Base-by-base conservation (phyloP, 1,139 yeast species). In the Scheffersomyces illinoinensis region DNA sequence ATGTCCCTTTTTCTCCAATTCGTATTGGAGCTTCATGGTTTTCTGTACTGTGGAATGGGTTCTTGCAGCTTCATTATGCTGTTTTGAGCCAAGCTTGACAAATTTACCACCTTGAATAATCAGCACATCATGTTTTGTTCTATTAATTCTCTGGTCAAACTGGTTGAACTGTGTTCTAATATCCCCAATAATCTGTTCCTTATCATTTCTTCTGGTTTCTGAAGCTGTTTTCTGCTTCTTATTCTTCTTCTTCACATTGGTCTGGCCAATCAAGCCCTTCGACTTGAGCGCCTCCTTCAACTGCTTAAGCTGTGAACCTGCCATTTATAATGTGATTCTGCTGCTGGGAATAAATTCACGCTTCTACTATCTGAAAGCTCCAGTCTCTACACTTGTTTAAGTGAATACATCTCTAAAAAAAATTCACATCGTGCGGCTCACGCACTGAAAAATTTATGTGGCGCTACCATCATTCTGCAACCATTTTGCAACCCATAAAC, bases 121-220 rank as follows among this genome's bases (percentile, higher is more conserved):
- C 18, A 87, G 81, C 56, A 86, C 90, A 63, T 86, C 88, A 63
- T 85, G 81, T 71, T 93, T 93, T 57, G 85, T 84, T 64, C 90
- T 82, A 61, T 89, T 89, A 53, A 86, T 80, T 67, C 91, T 89
- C 54, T 86, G 82, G 68, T 93, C 99, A 74, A 95, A 96, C 26
- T 96, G 96, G 73, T 92, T 93, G 79, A 93, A 93, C 66, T 92
- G 89, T 58, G 85, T 86, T 68, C 98, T 83, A 63, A 95, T 90
- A 59, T 82, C 82, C 20, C 77, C 72, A 24, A 95, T 73, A 14
- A 85, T 79, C 61, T 81, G 76, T 57, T 83, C 83, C 63, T 80
- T 84, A 66, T 89, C 92, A 65, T 88, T 90, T 65, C 91, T 82
- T 67, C 91, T 85, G 53, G 87, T 82, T 59, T 89, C 93, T 53